Conservation (phyloP, 2,329 filamentous ascomycete genomes). For the Aspergillus proliferans region DNA sequence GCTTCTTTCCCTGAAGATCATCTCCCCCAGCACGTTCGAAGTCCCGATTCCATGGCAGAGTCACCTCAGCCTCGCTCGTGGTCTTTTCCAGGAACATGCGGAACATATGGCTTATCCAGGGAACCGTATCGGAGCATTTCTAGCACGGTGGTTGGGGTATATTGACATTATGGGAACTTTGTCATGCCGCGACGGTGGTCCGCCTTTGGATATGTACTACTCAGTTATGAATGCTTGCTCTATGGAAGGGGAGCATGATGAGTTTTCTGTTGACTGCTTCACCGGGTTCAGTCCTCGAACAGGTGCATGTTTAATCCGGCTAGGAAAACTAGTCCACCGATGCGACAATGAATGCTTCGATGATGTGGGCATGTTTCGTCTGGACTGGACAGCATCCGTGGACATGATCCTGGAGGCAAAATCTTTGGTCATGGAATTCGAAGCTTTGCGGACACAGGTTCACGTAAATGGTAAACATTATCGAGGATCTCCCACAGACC, state of each 20-base stretch:
- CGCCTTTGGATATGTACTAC: slow-evolving; percentile 49
- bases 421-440: slow-evolving; percentile 56
- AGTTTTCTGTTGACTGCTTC: slow-evolving; percentile 70
- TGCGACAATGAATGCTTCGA: slow-evolving; percentile 63
- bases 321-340: slow-evolving; percentile 63
- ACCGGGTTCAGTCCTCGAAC: slow-evolving; percentile 71
- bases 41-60: slow-evolving; percentile 75
- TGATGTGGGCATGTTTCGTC: slow-evolving; percentile 43
- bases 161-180: slow-evolving; percentile 72
- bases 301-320: slow-evolving; percentile 62
- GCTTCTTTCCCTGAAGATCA: slow-evolving; percentile 76
- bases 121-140: slow-evolving; percentile 62
- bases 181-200: slow-evolving; percentile 51
- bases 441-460: slow-evolving; percentile 45
- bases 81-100: slow-evolving; percentile 64
- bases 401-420: slow-evolving; percentile 53
- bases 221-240: slow-evolving; percentile 41
- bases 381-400: slow-evolving; percentile 54
- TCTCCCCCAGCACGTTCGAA: slow-evolving; percentile 74
- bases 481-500: slow-evolving; percentile 37
- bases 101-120: slow-evolving; percentile 49
- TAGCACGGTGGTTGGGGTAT: slow-evolving; percentile 78
- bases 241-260: slow-evolving; percentile 51
- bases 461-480: slow-evolving; percentile 37
- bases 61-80: slow-evolving; percentile 68